Evolutionary conservation across 1,139 yeast genomes (phyloP).

Genomic region (Hansenula lynferdii): DNA sequence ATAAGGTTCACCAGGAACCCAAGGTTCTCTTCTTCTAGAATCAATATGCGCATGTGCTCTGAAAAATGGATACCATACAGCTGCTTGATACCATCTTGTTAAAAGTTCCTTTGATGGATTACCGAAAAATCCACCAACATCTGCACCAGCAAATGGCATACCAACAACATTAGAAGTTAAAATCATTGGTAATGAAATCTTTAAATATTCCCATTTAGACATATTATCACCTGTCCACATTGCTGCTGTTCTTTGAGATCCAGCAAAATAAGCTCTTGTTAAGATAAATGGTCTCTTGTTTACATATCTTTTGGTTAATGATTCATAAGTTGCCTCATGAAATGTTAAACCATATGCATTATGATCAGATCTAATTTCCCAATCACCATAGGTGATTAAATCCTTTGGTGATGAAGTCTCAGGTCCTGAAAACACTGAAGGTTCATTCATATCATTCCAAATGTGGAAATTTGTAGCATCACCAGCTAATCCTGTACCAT

Average conservation of each 20-base stretch:
- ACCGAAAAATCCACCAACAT: constrained; percentile 95
- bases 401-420: constrained; percentile 89
- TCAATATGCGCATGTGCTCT: constrained; percentile 97
- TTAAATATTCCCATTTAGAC: constrained; percentile 87
- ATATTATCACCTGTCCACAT: constrained; percentile 98
- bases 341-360: constrained; percentile 76
- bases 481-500: constrained; percentile 43
- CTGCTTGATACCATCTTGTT: constrained; percentile 94
- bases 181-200: constrained; percentile 81
- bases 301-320: constrained; percentile 50
- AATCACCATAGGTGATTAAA: constrained; percentile 66
- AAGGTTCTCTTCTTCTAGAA: constrained; percentile 89
- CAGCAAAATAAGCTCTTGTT: constrained; percentile 83
- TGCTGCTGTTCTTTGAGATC: constrained; percentile 88
- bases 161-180: constrained; percentile 79
- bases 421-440: constrained; percentile 91
- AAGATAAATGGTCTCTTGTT: constrained; percentile 79
- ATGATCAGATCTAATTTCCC: constrained; percentile 91
- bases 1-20: constrained; percentile 74
- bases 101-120: constrained; percentile 77
- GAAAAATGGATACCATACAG: constrained; percentile 94
- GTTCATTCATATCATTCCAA: constrained; percentile 99
- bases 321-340: constrained; percentile 74
- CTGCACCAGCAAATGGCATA: constrained; percentile 93
- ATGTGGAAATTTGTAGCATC: constrained; percentile 60